Evolutionary conservation across 106 monocot genomes (phyloP).

Genomic region (Apostasia shenzhenica): DNA sequence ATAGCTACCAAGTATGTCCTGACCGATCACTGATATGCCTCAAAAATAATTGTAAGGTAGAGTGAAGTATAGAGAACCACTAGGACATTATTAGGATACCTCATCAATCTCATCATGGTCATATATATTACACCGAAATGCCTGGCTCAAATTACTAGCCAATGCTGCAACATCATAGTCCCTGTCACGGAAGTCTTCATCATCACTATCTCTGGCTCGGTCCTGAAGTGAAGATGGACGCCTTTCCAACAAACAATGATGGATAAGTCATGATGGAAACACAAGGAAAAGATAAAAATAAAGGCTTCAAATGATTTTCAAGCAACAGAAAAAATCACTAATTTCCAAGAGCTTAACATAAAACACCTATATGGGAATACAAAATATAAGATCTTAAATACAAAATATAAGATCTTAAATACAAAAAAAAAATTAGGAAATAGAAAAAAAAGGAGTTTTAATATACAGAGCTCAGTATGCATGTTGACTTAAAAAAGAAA

Average conservation of each 20-base stretch:
- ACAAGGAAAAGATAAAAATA: not conserved
- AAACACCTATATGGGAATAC: no score
- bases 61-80: no score
- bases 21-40: no score
- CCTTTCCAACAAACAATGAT: conserved; percentile 12
- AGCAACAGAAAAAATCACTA: not conserved
- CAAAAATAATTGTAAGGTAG: no score
- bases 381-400: no score
- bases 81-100: conserved; percentile 12
- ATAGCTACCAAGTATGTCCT: no score
- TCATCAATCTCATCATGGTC: conserved; percentile 40
- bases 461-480: no score
- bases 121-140: conserved; percentile 51
- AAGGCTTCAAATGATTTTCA: not conserved
- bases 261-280: not conserved
- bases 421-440: no score
- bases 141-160: conserved; percentile 57
- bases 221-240: conserved; percentile 67
- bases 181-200: conserved; percentile 61
- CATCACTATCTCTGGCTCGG: conserved; percentile 55
- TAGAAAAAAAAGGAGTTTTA: no score
- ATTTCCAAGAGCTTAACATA: no score
- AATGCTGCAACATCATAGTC: conserved; percentile 74
- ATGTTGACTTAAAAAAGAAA: no score
- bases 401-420: no score